Evolutionary conservation across 331 rosid species (phyloP).

Genomic region (Phaseolus coccineus): DNA sequence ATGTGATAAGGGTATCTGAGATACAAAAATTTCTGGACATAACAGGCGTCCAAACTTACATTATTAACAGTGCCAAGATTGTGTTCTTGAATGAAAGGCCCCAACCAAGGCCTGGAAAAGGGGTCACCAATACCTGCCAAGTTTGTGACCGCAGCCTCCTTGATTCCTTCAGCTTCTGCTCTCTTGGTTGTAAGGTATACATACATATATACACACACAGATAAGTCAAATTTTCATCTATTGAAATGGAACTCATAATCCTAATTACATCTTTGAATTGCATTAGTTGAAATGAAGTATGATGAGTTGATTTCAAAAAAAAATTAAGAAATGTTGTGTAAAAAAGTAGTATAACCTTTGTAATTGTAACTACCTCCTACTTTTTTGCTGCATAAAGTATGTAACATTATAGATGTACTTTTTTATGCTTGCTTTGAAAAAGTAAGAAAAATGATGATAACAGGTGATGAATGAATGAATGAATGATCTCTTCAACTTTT

Average conservation of each 20-base stretch:
- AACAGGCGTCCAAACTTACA: conserved; percentile 60
- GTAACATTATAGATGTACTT: conserved; percentile 31
- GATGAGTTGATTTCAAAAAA: conserved; percentile 14
- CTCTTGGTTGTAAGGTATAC: conserved; percentile 64
- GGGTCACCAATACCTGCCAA: conserved; percentile 60
- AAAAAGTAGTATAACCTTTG: conserved; percentile 32
- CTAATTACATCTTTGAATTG: conserved; percentile 12
- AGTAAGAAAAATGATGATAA: conserved; percentile 40
- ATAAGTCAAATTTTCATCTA: not conserved
- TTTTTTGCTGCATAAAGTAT: conserved; percentile 42
- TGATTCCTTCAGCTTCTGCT: conserved; percentile 62
- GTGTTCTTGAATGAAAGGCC: conserved; percentile 65
- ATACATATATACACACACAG: not conserved
- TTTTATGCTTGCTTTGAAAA: conserved; percentile 36
- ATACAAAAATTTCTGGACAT: conserved; percentile 63
- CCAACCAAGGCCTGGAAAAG: conserved; percentile 64
- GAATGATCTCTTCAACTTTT: conserved; percentile 37
- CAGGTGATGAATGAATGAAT: conserved; percentile 5
- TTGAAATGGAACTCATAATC: not conserved
- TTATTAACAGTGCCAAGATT: conserved; percentile 63
- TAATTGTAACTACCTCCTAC: conserved; percentile 31
- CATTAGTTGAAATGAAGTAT: conserved; percentile 24
- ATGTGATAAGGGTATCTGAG: conserved; percentile 65
- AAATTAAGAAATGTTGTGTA: conserved; percentile 26
- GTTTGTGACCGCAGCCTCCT: conserved; percentile 63